Conservation (phyloP, 805 yeast species). For the Wickerhamomyces chaumierensis region DNA sequence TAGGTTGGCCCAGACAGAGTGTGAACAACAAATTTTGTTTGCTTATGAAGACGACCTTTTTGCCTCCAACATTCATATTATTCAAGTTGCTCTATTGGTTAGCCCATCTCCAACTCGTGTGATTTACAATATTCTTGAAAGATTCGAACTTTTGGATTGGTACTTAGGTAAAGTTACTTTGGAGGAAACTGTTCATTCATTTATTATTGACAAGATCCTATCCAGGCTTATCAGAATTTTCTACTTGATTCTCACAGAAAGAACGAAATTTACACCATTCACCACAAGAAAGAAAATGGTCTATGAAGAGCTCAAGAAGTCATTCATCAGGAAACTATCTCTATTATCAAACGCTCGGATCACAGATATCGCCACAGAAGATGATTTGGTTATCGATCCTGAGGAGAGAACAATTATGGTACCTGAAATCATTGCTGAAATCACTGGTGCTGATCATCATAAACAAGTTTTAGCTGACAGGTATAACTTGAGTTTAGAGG, state of each 20-base stretch:
- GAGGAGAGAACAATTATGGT: conserved; percentile 33
- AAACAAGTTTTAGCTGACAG: conserved; percentile 33
- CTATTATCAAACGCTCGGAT: conserved; percentile 29
- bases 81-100: conserved; percentile 49
- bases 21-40: conserved; percentile 8
- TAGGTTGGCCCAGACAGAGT: conserved; percentile 33
- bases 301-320: conserved; percentile 14
- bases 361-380: conserved; percentile 31
- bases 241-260: conserved; percentile 60
- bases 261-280: conserved; percentile 42
- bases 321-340: conserved; percentile 22
- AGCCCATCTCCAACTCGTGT: conserved; percentile 39
- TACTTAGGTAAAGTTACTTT: conserved; percentile 33
- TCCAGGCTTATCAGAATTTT: conserved; percentile 34
- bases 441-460: conserved; percentile 39
- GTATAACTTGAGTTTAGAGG: conserved; percentile 41
- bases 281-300: conserved; percentile 7
- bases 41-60: conserved; percentile 28
- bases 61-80: conserved; percentile 48
- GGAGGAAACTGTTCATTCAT: conserved; percentile 36
- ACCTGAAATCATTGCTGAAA: conserved; percentile 46
- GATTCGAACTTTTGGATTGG: conserved; percentile 52
- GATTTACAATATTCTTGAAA: conserved; percentile 41
- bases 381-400: conserved; percentile 42
- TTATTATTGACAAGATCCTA: conserved; percentile 66